Evolutionary conservation across 2,329 filamentous ascomycete species (phyloP), one percentile per base, ranked within the genome.

Genomic region (Scleromitrula shiraiana): DNA sequence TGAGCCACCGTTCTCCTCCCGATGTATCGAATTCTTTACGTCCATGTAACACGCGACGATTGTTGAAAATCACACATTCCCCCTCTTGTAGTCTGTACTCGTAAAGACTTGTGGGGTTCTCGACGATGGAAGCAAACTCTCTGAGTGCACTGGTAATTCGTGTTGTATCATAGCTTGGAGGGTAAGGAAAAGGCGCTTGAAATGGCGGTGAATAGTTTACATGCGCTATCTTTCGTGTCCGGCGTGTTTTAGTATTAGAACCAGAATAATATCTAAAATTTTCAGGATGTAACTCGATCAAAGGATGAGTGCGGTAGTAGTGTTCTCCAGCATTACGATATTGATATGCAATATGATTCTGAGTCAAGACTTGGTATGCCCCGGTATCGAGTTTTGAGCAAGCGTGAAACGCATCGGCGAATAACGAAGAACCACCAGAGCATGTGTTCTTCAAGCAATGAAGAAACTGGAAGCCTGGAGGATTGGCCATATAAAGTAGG

Each of bases 41-140:
- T 0, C 89, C 91, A 69, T 97, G 93, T 62, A 95, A 66, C n/a
- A 95, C 74, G 15, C 91, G 75, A 50, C 80, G 69, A 62, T 97
- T 97, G 64, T 95, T 84, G 62, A 98, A 97, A n/a, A 98, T 75
- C 10, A 90, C 89, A 62, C 88, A 95, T 61, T 95, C 86, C 3
- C 91, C 93, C 4, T 85, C 80, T 46, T 80, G 70, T 65, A 96
- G 71, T 65, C 83, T 83, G 50, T 83, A 73, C 69, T 91, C 75
- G 60, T 83, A 84, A 45, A 88, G 66, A 51, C 77, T 77, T 4
- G 69, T 62, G 0, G 73, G 72, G 0, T 75, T 74, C 1, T 62
- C 52, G 27, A 53, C 29, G 23, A 32, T 8, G n/a, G 23, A 23
- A 38, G 42, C 33, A 24, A 50, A 46, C 23, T 42, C 7, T 19